Base-by-base conservation (phyloP, 2,329 filamentous ascomycete species). In the Lachnum nothofagi region DNA sequence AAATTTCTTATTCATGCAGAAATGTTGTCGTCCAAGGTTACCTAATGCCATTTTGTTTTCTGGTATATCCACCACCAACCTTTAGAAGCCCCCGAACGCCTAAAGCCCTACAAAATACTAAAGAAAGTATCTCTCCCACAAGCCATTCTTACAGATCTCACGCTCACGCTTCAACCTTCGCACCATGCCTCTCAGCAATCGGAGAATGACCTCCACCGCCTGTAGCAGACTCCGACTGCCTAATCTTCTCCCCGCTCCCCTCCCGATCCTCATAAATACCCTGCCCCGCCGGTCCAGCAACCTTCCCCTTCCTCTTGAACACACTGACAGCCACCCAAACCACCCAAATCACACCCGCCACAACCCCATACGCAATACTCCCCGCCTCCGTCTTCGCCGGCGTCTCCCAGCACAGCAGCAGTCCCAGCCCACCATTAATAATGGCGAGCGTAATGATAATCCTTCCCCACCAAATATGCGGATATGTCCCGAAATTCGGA, bases 371-470 rank as follows among this genome's bases (percentile, higher is more conserved):
- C 0, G 73, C 75, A 40, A 79, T 71, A 41, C 76, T 63, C 37
- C 73, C 72, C 5, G 8, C 20, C 19, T 23, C 10, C 2, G 10
- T 40, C 61, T 59, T 1, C 51, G 64, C 1, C 65, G 55, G 0
- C 72, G 69, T 22, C 56, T 2, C 12, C 19, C 34, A 17, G 10
- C 75, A 67, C n/a, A 82, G 68, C 52, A 72, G 54, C 19, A 85
- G 67, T 5, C 82, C 82, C 7, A 85, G 65, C 0, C 81, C 82
- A 47, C 82, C 82, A 59, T 85, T 85, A 59, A 85, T 65, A 44
- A 85, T 73, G 27, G 80, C 82, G 5, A 84, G 61, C 23, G 77
- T 58, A 53, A 85, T 75, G 42, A 83, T 64, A 1, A 68, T 59
- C 17, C 82, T 74, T 16, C 82, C 82, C 61, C 74, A 82, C 79